Evolutionary conservation across 768 basidiomycete genomes (phyloP).

Genomic region (Chalciporus sphaerocephalus): DNA sequence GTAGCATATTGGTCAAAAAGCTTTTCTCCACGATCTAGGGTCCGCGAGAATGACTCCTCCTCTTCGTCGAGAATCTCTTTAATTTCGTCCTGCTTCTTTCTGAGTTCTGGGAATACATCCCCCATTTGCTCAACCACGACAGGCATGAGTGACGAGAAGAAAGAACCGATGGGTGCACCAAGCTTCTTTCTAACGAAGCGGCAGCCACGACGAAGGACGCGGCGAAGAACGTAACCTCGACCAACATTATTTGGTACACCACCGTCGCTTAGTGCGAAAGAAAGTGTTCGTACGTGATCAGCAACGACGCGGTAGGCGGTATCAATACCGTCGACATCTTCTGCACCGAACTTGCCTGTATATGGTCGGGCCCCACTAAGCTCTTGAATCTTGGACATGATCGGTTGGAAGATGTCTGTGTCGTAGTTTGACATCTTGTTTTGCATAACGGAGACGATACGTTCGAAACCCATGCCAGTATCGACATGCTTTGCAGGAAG

Average conservation of each 20-base stretch:
- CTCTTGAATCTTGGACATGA: slow-evolving; percentile 83
- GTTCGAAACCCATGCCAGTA: slow-evolving; percentile 99
- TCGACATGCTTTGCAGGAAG: slow-evolving; percentile 95
- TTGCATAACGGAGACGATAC: slow-evolving; percentile 91
- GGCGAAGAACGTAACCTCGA: slow-evolving; percentile 92
- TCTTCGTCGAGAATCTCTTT: slow-evolving; percentile 97
- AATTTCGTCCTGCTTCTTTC: slow-evolving; percentile 72
- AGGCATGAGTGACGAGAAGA: slow-evolving; percentile 91
- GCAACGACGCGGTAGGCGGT: slow-evolving; percentile 97
- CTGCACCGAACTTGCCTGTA: slow-evolving; percentile 86
- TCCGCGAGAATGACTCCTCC: slow-evolving; percentile 96
- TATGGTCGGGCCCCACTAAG: slow-evolving; percentile 87
- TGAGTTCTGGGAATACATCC: slow-evolving; percentile 88
- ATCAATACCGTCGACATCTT: slow-evolving; percentile 93
- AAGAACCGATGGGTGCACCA: slow-evolving; percentile 84
- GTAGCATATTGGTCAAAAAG: slow-evolving; percentile 86
- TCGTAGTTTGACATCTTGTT: slow-evolving; percentile 94
- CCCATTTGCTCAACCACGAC: slow-evolving; percentile 87
- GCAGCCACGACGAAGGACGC: slow-evolving; percentile 91
- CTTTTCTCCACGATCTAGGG: slow-evolving; percentile 93
- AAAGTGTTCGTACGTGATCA: slow-evolving; percentile 93
- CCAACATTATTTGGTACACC: slow-evolving; percentile 96
- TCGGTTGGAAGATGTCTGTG: slow-evolving; percentile 89
- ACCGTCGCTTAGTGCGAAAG: slow-evolving; percentile 93
- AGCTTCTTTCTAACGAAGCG: slow-evolving; percentile 95